phyloP scores from a whole-genome alignment of 139 green algal species.

The Raphidocelis subcapitata region DNA sequence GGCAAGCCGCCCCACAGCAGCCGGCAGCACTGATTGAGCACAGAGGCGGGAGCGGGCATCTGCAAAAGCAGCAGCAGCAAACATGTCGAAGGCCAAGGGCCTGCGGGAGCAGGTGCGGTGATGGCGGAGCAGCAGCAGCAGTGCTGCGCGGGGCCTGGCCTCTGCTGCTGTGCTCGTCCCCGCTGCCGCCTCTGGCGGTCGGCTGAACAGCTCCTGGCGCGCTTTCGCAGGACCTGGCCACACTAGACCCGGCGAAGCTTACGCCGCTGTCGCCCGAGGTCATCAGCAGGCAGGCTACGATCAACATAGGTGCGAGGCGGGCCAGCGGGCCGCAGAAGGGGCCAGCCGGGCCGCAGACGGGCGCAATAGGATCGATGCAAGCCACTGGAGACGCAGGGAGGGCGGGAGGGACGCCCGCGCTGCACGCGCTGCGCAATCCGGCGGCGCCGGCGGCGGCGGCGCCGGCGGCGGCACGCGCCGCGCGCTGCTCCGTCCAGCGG shows the following conservation, averaged over 20 bases:
- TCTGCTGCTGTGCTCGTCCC: neutral
- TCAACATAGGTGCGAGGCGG: slow-evolving; percentile 93
- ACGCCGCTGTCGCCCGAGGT: slow-evolving; percentile 96
- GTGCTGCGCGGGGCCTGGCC: too few relatives aligned
- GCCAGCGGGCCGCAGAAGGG: too few relatives aligned
- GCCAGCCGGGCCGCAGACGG: too few relatives aligned
- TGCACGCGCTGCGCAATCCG: neutral
- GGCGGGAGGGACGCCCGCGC: neutral
- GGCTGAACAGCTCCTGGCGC: neutral
- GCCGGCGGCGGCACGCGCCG: neutral
- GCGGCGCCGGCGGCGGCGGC: neutral
- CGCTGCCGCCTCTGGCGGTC: neutral
- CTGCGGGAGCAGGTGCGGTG: slow-evolving; percentile 28
- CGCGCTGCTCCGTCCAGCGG: neutral
- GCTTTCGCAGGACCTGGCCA: slow-evolving; percentile 80
- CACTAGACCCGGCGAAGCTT: slow-evolving; percentile 82
- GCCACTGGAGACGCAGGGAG: neutral
- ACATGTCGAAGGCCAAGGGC: slow-evolving; percentile 27
- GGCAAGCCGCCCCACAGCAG: too few relatives aligned
- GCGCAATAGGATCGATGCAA: neutral
- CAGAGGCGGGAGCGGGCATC: too few relatives aligned
- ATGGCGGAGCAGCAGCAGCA: neutral
- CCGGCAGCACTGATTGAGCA: too few relatives aligned
- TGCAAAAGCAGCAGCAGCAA: neutral
- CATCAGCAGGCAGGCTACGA: slow-evolving; percentile 97